Conservation (phyloP, 2,329 filamentous ascomycete genomes). For the Cladophialophora immunda region DNA sequence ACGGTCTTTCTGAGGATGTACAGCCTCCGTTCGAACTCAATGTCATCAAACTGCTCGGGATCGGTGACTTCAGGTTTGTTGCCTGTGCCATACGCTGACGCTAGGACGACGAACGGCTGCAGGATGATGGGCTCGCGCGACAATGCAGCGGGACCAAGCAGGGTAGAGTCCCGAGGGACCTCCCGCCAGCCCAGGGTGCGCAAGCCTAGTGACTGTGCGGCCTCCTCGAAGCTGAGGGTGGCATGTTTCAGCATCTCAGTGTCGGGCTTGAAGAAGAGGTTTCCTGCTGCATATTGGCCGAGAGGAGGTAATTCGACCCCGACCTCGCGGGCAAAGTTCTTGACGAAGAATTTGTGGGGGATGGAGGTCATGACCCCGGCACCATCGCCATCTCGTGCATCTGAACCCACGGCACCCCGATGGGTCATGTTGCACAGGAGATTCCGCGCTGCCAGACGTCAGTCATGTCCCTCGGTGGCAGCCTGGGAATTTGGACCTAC, state of each 20-base stretch:
- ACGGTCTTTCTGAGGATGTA: constrained; percentile 94
- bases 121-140: constrained; percentile 95
- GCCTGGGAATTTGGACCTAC: constrained; percentile 60
- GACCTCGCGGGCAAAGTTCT: constrained; percentile 94
- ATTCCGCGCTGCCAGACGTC: constrained; percentile 73
- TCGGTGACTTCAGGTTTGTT: constrained; percentile 81
- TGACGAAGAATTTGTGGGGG: constrained; percentile 97
- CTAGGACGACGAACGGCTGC: constrained; percentile 92
- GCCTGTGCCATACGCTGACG: constrained; percentile 82
- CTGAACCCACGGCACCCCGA: constrained; percentile 95
- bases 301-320: constrained; percentile 84
- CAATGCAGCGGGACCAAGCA: constrained; percentile 89
- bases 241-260: constrained; percentile 88
- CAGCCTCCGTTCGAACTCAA: constrained; percentile 88
- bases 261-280: constrained; percentile 98
- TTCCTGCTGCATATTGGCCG: constrained; percentile 96
- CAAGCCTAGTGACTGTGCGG: constrained; percentile 85
- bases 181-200: constrained; percentile 95
- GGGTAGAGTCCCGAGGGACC: constrained; percentile 89
- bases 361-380: constrained; percentile 99
- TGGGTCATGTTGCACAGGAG: constrained; percentile 99
- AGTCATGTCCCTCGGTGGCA: constrained; percentile 13
- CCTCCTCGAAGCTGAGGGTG: constrained; percentile 90
- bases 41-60: constrained; percentile 80
- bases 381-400: constrained; percentile 96